These are phyloP conservation scores for Arachnomyces sp. DNA, from an alignment of 2,329 filamentous ascomycete species.

Conservation along the genomic window DNA sequence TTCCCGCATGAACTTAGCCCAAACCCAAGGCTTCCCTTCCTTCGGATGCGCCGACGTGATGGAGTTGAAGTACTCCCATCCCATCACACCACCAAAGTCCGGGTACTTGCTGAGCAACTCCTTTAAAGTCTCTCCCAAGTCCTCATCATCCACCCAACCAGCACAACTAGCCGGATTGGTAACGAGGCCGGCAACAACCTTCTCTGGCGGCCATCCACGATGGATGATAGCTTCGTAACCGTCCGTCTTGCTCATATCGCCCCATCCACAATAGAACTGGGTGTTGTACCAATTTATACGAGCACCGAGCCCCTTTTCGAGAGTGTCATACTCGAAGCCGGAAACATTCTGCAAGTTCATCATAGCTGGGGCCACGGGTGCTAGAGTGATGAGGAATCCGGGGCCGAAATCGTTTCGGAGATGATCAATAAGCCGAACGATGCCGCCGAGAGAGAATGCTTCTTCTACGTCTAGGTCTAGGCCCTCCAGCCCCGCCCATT, in stretches of 20 bases:
- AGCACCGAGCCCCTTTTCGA: slow-evolving; percentile 55
- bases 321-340: slow-evolving; percentile 64
- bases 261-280: slow-evolving; percentile 80
- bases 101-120: slow-evolving; percentile 48
- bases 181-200: slow-evolving; percentile 66
- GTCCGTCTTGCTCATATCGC: slow-evolving; percentile 46
- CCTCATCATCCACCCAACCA: slow-evolving; percentile 49
- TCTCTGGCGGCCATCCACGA: slow-evolving; percentile 56
- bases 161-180: slow-evolving; percentile 61
- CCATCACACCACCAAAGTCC: slow-evolving; percentile 70
- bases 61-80: slow-evolving; percentile 81
- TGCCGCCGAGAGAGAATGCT: slow-evolving; percentile 11
- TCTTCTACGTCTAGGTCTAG: slow-evolving; percentile 46
- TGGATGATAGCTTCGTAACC: slow-evolving; percentile 45
- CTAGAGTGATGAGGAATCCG: slow-evolving; percentile 62
- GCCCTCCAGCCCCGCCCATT: slow-evolving; percentile 32
- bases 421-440: slow-evolving; percentile 39
- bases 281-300: slow-evolving; percentile 70
- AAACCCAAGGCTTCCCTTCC: slow-evolving; percentile 62
- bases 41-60: slow-evolving; percentile 61
- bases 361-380: slow-evolving; percentile 64
- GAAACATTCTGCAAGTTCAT: slow-evolving; percentile 49
- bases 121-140: slow-evolving; percentile 46
- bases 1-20: slow-evolving; percentile 68
- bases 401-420: slow-evolving; percentile 57